These are phyloP conservation scores for Thoreauomyces humboldtii DNA, from an alignment of 192 early-diverging fungal species.

Conservation along the genomic window DNA sequence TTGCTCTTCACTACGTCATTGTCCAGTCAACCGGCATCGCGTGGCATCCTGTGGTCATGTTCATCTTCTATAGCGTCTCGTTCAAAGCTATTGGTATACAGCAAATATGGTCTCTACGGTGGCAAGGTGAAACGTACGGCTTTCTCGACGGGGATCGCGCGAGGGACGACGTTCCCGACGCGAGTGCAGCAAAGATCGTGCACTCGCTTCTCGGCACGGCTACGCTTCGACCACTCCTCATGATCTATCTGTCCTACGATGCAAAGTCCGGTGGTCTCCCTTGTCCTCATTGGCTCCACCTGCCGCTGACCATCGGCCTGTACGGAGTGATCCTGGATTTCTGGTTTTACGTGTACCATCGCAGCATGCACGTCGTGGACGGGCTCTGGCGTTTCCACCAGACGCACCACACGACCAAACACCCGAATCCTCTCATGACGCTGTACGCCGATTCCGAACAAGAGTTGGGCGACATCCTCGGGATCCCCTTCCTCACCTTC, in stretches of 20 bases:
- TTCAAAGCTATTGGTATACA: constrained; percentile 9
- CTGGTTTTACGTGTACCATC: constrained; percentile 19
- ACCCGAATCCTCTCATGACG: constrained; percentile 14
- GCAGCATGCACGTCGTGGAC: constrained; percentile 3
- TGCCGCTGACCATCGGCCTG: constrained; percentile 7
- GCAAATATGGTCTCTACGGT: not conserved
- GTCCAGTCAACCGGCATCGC: not conserved
- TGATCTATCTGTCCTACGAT: not conserved
- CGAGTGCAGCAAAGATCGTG: not conserved
- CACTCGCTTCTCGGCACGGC: not conserved
- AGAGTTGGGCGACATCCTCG: constrained; percentile 8
- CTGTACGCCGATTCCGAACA: constrained; percentile 13
- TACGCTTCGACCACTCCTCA: constrained; percentile 3
- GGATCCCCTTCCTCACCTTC: constrained; percentile 1
- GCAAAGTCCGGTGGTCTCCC: not conserved
- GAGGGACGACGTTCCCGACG: constrained; percentile 14
- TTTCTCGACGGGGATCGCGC: constrained; percentile 12
- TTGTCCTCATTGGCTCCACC: constrained; percentile 5
- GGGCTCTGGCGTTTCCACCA: constrained; percentile 13
- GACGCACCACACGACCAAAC: constrained; percentile 13
- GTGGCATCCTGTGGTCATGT: constrained; percentile 1
- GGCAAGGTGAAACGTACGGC: constrained; percentile 10
- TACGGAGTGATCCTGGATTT: constrained; percentile 12
- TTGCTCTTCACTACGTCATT: constrained; percentile 7
- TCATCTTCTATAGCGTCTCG: not conserved